Evolutionary conservation across 2,329 filamentous ascomycete species (phyloP).

Genomic region (Pleochaeta shiraiana): DNA sequence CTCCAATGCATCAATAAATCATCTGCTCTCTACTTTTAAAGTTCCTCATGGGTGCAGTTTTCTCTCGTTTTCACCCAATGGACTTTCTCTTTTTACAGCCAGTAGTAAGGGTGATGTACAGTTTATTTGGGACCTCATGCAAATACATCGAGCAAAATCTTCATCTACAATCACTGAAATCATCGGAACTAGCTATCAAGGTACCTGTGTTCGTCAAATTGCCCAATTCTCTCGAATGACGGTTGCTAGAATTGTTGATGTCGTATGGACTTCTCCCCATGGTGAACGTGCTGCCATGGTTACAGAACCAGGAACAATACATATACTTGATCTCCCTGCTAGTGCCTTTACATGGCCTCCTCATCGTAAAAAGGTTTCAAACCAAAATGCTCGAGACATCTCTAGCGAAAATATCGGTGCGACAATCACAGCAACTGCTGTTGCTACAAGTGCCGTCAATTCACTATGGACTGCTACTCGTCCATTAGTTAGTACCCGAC

Average conservation of each 20-base stretch:
- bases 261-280: conserved; percentile 64
- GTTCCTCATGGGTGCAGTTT: conserved; percentile 59
- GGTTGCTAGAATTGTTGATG: conserved; percentile 73
- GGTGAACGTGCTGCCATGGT: conserved; percentile 73
- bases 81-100: conserved; percentile 52
- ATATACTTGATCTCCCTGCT: conserved; percentile 69
- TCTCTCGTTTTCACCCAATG: conserved; percentile 54
- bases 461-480: conserved; percentile 17
- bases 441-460: conserved; percentile 18
- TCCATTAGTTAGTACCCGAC: conserved; percentile 16
- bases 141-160: conserved; percentile 37
- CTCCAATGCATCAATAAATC: conserved; percentile 18
- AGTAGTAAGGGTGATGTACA: conserved; percentile 71
- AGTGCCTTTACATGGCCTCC: conserved; percentile 79
- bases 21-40: conserved; percentile 49
- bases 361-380: conserved; percentile 25
- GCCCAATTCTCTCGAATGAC: conserved; percentile 84
- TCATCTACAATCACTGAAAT: conserved; percentile 33
- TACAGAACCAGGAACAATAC: conserved; percentile 86
- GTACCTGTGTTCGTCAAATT: conserved; percentile 54
- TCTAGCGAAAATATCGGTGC: conserved; percentile 21
- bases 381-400: conserved; percentile 8
- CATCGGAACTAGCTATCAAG: conserved; percentile 20
- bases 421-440: conserved; percentile 24
- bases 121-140: conserved; percentile 60